A percentile compares a stretch with the other conserved stretches of the same genome.
Conservation (phyloP, 2,329 filamentous ascomycete genomes). For the Aspergillus clavatus region DNA sequence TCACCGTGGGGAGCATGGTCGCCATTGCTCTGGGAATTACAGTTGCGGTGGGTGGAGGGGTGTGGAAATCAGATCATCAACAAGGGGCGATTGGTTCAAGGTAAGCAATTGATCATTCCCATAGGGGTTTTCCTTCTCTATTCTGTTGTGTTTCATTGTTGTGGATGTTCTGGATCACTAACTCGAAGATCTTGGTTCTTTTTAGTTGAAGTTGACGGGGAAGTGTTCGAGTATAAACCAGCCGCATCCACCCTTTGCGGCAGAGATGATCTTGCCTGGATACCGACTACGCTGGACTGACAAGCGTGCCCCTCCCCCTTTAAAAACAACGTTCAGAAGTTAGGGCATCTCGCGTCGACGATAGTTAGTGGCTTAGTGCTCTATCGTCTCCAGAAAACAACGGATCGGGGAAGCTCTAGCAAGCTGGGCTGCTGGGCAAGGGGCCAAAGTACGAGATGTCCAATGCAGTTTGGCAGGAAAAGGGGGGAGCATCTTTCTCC, state of each 20-base stretch:
- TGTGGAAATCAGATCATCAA: conserved; percentile 37
- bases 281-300: not conserved
- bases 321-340: too few species aligned
- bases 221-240: too few species aligned
- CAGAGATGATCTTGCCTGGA: not conserved
- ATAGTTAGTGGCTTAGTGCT: not conserved
- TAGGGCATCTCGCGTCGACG: not conserved
- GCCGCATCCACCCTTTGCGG: not conserved
- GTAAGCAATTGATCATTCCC: not conserved
- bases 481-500: too few species aligned
- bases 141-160: too few species aligned
- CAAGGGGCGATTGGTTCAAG: conserved; percentile 21
- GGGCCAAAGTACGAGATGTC: too few species aligned
- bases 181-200: not conserved
- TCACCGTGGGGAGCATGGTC: conserved; percentile 41
- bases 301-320: not conserved
- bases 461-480: too few species aligned
- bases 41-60: conserved; percentile 40
- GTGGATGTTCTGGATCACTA: not conserved
- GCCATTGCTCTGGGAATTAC: conserved; percentile 45
- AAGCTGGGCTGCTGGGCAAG: not conserved
- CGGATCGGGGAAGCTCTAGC: not conserved
- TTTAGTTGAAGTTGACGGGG: too few species aligned
- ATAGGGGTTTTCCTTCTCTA: too few species aligned
- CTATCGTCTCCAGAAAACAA: not conserved